Percentiles rank a stretch among this genome's conserved stretches.
Conservation (phyloP, 2,329 filamentous ascomycete genomes). For the Hortaea werneckii region DNA sequence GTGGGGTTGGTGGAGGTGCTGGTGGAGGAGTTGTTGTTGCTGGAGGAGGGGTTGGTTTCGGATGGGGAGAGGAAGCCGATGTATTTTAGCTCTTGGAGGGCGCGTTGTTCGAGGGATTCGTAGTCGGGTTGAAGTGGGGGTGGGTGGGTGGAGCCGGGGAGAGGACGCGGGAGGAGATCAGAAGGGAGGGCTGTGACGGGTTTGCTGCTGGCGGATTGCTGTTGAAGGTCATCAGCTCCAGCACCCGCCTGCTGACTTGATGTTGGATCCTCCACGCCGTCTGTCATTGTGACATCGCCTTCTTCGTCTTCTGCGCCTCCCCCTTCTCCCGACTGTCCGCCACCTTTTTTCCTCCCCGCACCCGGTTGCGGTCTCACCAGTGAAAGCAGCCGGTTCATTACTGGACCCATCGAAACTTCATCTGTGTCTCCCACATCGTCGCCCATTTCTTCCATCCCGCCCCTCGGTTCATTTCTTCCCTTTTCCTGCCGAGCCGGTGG, state of each 20-base stretch:
- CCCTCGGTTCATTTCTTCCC: constrained; percentile 71
- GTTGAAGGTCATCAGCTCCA: constrained; percentile 1
- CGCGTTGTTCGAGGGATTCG: constrained; percentile 74
- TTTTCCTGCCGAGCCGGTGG: constrained; percentile 53
- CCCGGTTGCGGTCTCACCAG: constrained; percentile 62
- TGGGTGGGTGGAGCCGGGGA: constrained; percentile 26
- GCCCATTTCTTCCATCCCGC: constrained; percentile 74
- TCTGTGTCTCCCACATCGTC: constrained; percentile 84
- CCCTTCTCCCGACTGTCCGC: constrained; percentile 24
- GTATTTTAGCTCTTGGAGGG: constrained; percentile 82
- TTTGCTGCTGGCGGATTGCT: constrained; percentile 13
- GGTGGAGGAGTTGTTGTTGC: constrained; percentile 56
- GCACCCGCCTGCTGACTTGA: constrained; percentile 15
- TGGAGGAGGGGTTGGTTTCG: constrained; percentile 54
- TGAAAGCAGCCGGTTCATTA: constrained; percentile 72
- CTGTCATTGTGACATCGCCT: constrained; percentile 33
- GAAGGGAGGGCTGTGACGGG: constrained; percentile 63
- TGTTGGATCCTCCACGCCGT: constrained; percentile 34
- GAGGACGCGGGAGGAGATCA: no score
- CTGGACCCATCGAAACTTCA: constrained; percentile 75
- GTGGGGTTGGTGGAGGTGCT: constrained; percentile 50
- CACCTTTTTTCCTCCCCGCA: constrained; percentile 38
- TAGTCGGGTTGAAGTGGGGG: constrained; percentile 59
- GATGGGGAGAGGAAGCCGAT: constrained; percentile 67
- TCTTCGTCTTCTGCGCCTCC: constrained; percentile 38